phyloP scores from a whole-genome alignment of 352 stramenopile genomes.

The Phytophthora litchii region DNA sequence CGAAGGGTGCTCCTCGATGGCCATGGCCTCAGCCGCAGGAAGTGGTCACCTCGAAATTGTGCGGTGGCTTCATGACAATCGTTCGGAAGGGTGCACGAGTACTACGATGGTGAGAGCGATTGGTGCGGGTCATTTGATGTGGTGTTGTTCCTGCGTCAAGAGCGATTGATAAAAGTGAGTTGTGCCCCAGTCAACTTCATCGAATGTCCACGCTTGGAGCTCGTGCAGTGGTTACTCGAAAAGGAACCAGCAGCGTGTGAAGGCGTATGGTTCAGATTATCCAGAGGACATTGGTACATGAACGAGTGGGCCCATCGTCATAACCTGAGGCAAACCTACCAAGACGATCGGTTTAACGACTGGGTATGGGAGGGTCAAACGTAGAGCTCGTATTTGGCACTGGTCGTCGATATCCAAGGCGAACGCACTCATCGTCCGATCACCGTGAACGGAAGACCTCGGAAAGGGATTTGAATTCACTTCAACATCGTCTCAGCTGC shows the following conservation, averaged over 20 bases:
- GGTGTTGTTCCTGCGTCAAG: conserved; percentile 7
- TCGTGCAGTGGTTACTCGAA: conserved; percentile 14
- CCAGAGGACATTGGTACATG: conserved; percentile 12
- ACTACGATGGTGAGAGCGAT: conserved; percentile 6
- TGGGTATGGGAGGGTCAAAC: too few relatives aligned
- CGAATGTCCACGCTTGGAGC: conserved; percentile 3
- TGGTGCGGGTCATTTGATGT: conserved; percentile 15
- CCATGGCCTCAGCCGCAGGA: neutral
- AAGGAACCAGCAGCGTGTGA: conserved; percentile 1
- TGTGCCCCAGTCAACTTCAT: conserved; percentile 3
- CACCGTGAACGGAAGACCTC: conserved; percentile 1
- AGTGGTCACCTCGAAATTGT: conserved; percentile 8
- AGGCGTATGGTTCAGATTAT: conserved; percentile 3
- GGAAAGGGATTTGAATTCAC: conserved; percentile 13
- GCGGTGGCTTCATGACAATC: conserved; percentile 21
- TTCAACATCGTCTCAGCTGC: conserved; percentile 10
- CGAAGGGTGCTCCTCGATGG: too few relatives aligned
- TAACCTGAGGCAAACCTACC: neutral
- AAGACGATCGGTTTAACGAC: too few relatives aligned
- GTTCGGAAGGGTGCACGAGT: conserved; percentile 2
- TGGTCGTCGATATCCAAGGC: neutral
- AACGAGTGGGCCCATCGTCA: conserved; percentile 19
- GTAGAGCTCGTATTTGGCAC: too few relatives aligned
- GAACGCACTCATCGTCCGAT: conserved; percentile 14
- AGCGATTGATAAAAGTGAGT: neutral